Evolutionary conservation across 1,284 basidiomycete genomes (phyloP).

Genomic region (Marasmius tenuissimus): DNA sequence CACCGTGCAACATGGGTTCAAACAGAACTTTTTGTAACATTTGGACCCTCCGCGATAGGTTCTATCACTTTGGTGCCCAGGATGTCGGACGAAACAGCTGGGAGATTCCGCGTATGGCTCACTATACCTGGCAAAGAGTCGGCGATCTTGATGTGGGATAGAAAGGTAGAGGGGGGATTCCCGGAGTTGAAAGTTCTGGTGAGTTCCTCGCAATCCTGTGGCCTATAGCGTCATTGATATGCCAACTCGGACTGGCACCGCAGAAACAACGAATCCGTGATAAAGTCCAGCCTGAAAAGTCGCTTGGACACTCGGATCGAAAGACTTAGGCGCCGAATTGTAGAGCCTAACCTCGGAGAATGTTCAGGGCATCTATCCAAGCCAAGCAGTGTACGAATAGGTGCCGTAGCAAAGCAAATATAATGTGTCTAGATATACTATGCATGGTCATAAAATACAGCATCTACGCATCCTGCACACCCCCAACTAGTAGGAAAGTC

Average conservation of each 20-base stretch:
- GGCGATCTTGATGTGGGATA: constrained; percentile 67
- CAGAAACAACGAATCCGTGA: constrained; percentile 90
- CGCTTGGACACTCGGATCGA: constrained; percentile 82
- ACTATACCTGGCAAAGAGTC: constrained; percentile 35
- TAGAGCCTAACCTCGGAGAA: neutral
- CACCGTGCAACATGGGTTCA: constrained; percentile 87
- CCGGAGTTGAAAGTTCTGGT: constrained; percentile 87
- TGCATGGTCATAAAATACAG: too few relatives aligned
- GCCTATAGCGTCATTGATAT: neutral
- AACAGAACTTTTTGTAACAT: constrained; percentile 87
- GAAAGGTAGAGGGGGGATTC: constrained; percentile 87
- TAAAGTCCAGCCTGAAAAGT: constrained; percentile 72
- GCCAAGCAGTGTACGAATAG: neutral
- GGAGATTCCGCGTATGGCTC: constrained; percentile 88
- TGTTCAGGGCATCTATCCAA: neutral
- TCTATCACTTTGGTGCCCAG: constrained; percentile 74
- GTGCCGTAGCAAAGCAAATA: too few relatives aligned
- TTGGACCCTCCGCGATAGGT: constrained; percentile 71
- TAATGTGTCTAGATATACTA: too few relatives aligned
- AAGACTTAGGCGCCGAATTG: constrained; percentile 11
- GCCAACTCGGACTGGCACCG: constrained; percentile 5
- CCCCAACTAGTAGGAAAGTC: too few relatives aligned
- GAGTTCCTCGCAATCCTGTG: constrained; percentile 24
- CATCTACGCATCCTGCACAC: too few relatives aligned
- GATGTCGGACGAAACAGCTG: constrained; percentile 79